A percentile compares a stretch with the other conserved stretches of the same genome.
Evolutionary conservation across 768 basidiomycete genomes (phyloP).

Genomic region (Neoboletus subvelutipes): DNA sequence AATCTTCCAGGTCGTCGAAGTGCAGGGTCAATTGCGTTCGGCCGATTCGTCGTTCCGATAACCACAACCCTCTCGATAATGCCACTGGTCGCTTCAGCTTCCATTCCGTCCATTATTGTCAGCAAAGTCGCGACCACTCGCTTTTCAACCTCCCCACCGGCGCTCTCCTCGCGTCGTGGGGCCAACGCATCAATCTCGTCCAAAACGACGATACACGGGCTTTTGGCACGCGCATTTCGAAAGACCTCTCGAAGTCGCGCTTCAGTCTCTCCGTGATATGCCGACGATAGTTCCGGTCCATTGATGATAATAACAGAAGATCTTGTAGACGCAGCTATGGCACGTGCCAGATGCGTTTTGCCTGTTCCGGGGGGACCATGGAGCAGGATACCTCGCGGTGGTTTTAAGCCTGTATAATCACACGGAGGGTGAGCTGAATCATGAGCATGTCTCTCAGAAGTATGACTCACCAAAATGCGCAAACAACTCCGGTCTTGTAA

Average conservation of each 20-base stretch:
- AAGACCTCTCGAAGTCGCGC: conserved; percentile 88
- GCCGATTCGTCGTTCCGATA: conserved; percentile 93
- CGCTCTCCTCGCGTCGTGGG: conserved; percentile 84
- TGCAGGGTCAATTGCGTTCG: conserved; percentile 94
- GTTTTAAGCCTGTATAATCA: conserved; percentile 69
- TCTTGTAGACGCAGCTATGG: conserved; percentile 84
- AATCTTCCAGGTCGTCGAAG: conserved; percentile 87
- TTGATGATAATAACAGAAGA: conserved; percentile 92
- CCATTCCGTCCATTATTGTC: conserved; percentile 93
- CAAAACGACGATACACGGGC: conserved; percentile 90
- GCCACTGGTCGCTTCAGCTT: conserved; percentile 42
- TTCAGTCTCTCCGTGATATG: conserved; percentile 98
- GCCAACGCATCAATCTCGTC: conserved; percentile 97
- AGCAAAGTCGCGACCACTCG: conserved; percentile 93
- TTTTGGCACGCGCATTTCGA: conserved; percentile 72
- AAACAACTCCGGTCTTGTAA: conserved; percentile 81
- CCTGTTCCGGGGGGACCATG: conserved; percentile 98
- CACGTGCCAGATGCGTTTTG: conserved; percentile 94
- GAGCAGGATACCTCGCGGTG: conserved; percentile 92
- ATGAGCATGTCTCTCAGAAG: neutral
- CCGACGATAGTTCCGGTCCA: conserved; percentile 92
- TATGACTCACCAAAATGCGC: conserved; percentile 59
- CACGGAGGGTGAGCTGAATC: conserved; percentile 16
- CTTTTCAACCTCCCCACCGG: conserved; percentile 94
- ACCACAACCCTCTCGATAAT: conserved; percentile 72